A percentile compares a stretch with the other conserved stretches of the same genome.
phyloP scores from a whole-genome alignment of 2,329 filamentous ascomycete genomes.

The Monilinia fructigena region DNA sequence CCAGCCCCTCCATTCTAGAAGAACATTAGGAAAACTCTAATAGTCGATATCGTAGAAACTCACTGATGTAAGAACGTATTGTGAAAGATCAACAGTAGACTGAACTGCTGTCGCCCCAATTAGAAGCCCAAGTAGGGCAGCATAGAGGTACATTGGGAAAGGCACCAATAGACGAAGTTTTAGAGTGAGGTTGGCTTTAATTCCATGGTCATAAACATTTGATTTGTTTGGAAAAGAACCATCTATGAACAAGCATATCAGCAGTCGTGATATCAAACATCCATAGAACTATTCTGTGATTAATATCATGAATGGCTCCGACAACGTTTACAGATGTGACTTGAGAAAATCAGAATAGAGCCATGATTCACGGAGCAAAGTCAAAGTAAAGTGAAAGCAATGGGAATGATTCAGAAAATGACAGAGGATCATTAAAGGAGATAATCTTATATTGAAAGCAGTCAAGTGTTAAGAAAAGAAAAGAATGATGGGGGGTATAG shows the following conservation, averaged over 20 bases:
- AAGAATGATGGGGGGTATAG: not conserved
- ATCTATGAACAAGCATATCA: not conserved
- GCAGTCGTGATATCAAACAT: not conserved
- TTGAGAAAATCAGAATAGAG: not conserved
- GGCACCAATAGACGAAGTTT: not conserved
- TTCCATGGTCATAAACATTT: not conserved
- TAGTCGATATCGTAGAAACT: not conserved
- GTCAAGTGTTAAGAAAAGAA: not conserved
- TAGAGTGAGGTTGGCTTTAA: not conserved
- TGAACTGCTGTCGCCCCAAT: not conserved
- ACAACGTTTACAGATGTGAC: not conserved
- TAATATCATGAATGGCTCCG: not conserved
- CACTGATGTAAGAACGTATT: constrained; percentile 23
- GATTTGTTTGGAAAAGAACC: not conserved
- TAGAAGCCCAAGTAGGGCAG: constrained; percentile 12
- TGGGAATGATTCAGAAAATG: not conserved
- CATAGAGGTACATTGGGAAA: constrained; percentile 12
- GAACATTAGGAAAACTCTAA: not conserved
- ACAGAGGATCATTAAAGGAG: not conserved
- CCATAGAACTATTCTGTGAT: not conserved
- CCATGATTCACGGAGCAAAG: not conserved
- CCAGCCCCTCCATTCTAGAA: constrained; percentile 17
- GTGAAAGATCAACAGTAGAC: constrained; percentile 19
- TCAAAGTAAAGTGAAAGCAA: not conserved
- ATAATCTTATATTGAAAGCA: not conserved